These are phyloP conservation scores for Martiniozyma asiatica DNA, from an alignment of 1,139 yeast genomes.

Conservation along the genomic window DNA sequence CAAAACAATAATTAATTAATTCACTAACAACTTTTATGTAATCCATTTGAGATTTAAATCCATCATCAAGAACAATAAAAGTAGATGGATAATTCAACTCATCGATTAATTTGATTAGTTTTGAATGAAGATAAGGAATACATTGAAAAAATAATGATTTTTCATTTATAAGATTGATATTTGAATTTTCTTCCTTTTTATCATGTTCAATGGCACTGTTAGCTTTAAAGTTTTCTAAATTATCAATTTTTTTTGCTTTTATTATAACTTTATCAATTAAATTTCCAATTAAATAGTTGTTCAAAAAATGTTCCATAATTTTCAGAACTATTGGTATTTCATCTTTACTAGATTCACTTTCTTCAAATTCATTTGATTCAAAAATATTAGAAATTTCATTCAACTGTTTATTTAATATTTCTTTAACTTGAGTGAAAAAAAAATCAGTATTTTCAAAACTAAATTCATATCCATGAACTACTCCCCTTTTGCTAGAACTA, in stretches of 20 bases:
- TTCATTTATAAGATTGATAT: constrained; percentile 22
- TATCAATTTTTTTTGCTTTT: constrained; percentile 26
- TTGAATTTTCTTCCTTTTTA: constrained; percentile 8
- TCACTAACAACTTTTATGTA: constrained; percentile 18
- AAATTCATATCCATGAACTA: constrained; percentile 20
- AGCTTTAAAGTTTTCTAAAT: constrained; percentile 15
- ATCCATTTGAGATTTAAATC: constrained; percentile 14
- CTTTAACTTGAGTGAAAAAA: constrained; percentile 14
- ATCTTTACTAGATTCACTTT: constrained; percentile 14
- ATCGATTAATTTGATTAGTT: constrained; percentile 14
- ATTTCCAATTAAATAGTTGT: constrained; percentile 22
- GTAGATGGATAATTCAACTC: constrained; percentile 19
- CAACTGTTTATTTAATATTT: constrained; percentile 17
- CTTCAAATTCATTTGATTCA: constrained; percentile 18
- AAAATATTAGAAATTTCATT: constrained; percentile 19
- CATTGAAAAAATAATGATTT: constrained; percentile 22
- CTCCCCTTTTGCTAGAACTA: constrained; percentile 13
- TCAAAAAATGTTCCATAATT: constrained; percentile 22
- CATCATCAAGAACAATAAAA: constrained; percentile 4
- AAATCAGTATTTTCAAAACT: constrained; percentile 15
- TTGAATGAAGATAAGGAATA: constrained; percentile 22
- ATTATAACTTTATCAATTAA: constrained; percentile 25
- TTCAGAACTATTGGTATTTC: constrained; percentile 21
- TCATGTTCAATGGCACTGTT: constrained; percentile 9
- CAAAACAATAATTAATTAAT: constrained; percentile 23